Base-by-base conservation (phyloP, 2,329 filamentous ascomycete species). In the Fusarium nisikadoi region DNA sequence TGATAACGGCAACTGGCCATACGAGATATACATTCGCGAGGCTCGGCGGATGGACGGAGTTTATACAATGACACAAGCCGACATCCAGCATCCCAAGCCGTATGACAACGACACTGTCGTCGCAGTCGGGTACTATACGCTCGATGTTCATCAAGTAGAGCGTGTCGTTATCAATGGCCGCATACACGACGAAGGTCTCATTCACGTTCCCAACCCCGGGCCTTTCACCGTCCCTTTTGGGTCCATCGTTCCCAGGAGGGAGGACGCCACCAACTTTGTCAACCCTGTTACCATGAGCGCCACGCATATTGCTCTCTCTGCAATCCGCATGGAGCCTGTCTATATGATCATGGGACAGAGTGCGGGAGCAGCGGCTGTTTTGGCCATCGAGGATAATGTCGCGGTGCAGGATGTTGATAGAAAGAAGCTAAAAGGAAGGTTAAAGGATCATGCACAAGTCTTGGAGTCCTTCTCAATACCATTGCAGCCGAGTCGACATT, bases 331-430 rank as follows among this genome's bases (percentile, higher is more conserved):
- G 66, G 66, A 69, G 23, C 66, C 63, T 8, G 53, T 62, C 6
- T 69, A 69, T 20, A 69, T 69, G 66, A 63, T 63, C 7, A 29
- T 69, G 46, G 66, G 66, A 8, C 63, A 69, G n/a, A 73, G 70
- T 19, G 65, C 70, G 0, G 70, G 41, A 0, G 60, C 70, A 4
- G 70, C 70, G 6, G 70, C 70, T 29, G 57, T 73, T 7, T 20
- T 73, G 16, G 70, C 70, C 1, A 62, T 73, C 5, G 70, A 73
- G 23, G 65, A 73, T 14, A 57, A 65, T 11, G 65, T 70, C 2
- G 47, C 17, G 1, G 39, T 73, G 19, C 70, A 73, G 19, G 70
- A 73, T 16, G 16, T 73, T 12, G 70, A 73, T 25, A 38, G 57
- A 1, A 43, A 50, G 29, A 63, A 70, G 19, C 9, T 73, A 3